Evolutionary conservation across 768 basidiomycete species (phyloP).

Genomic region (Albatrellus ellisii): DNA sequence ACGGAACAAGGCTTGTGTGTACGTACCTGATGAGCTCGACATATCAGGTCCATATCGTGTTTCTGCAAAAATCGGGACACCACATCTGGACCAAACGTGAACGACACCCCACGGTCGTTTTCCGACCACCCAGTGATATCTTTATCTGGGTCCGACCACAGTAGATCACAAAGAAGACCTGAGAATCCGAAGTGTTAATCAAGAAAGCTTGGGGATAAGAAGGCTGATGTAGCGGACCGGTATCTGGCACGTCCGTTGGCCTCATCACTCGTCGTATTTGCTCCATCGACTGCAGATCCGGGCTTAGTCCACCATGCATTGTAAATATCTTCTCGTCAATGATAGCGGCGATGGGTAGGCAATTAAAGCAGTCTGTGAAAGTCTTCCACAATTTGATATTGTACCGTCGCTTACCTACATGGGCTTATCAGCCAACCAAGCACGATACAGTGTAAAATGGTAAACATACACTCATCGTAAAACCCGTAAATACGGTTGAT

Average conservation of each 20-base stretch:
- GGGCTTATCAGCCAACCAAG: slow-evolving; percentile 3
- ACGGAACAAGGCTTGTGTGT: slow-evolving; percentile 1
- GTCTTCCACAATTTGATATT: slow-evolving; percentile 99
- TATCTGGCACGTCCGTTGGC: slow-evolving; percentile 98
- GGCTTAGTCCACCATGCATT: slow-evolving; percentile 97
- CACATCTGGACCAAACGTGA: slow-evolving; percentile 97
- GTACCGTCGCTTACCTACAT: slow-evolving; percentile 93
- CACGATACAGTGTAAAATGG: slow-evolving; percentile 12
- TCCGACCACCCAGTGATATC: slow-evolving; percentile 99
- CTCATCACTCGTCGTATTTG: slow-evolving; percentile 99
- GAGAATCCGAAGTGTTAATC: slow-evolving; percentile 6
- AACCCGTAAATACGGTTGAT: slow-evolving; percentile 99
- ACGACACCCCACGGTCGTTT: slow-evolving; percentile 97
- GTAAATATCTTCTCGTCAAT: slow-evolving; percentile 99
- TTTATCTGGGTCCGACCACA: slow-evolving; percentile 99
- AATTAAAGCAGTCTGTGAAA: slow-evolving; percentile 99
- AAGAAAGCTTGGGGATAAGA: background rate
- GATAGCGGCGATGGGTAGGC: slow-evolving; percentile 96
- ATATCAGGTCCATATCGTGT: slow-evolving; percentile 99
- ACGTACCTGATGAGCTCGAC: slow-evolving; percentile 91
- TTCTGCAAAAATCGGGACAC: slow-evolving; percentile 98
- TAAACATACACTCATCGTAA: slow-evolving; percentile 91
- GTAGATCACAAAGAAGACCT: slow-evolving; percentile 90
- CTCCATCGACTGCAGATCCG: slow-evolving; percentile 98
- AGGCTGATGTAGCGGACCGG: slow-evolving; percentile 41